Base-by-base conservation (phyloP, 2,329 filamentous ascomycete genomes). In the Pseudogymnoascus sp. region DNA sequence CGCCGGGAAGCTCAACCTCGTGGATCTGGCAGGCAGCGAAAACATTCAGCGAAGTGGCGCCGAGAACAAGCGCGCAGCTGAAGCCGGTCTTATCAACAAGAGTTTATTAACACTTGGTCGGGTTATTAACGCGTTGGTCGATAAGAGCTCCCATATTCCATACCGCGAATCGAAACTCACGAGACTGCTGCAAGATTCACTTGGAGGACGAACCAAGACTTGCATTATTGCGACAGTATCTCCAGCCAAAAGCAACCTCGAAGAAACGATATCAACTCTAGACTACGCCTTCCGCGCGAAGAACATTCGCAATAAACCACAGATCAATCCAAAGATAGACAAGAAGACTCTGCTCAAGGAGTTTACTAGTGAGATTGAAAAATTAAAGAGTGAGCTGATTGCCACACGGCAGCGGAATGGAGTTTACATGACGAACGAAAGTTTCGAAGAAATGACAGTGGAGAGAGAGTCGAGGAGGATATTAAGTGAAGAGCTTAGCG, bases 191-290 rank as follows among this genome's bases (percentile, higher is more conserved):
- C 95, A 99, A 85, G 95, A 99, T 73, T 99, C 95, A 0, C 83
- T 99, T 0, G 94, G 94, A 65, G 94, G 94, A 2, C 86, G 89
- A 60, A 99, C 95, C 1, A 99, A 99, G 73, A 99, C 94, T 0
- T 99, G 94, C 78, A 99, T 99, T 67, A 97, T 99, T 71, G 94
- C 94, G 5, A 99, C 94, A 0, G 84, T 99, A 41, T 97, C 94
- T 2, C 92, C 94, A 1, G 91, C 92, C 6, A 95, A 94, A 75
- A 92, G 88, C 75, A 99, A 97, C 69, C 80, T 99, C 1, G 94
- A 99, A 71, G 94, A 99, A 75, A 99, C 95, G 0, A 97, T 99
- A 64, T 97, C 94, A 0, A 99, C 95, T 0, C 82, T 99, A 1
- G 94, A 99, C 74, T 99, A 99, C 72, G 95, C 94, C 9, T 97